These are phyloP conservation scores for Hansenula anomala DNA, from an alignment of 1,139 yeast species.

Conservation along the genomic window DNA sequence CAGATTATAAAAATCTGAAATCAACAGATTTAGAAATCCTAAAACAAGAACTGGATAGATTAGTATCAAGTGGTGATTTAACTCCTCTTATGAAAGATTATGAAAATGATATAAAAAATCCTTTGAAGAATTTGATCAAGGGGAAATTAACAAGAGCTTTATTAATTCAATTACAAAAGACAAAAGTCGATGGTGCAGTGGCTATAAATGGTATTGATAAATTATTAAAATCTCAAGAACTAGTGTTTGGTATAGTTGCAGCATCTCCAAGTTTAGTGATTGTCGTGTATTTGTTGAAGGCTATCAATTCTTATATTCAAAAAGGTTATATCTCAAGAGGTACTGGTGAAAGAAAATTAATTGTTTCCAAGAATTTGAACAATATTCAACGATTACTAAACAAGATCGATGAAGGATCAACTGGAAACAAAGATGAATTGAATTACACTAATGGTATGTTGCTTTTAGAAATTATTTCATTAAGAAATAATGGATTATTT, in stretches of 20 bases:
- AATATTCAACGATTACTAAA: slow-evolving; percentile 50
- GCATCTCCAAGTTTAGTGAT: slow-evolving; percentile 74
- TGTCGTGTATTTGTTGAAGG: slow-evolving; percentile 37
- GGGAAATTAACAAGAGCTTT: slow-evolving; percentile 77
- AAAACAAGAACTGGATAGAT: slow-evolving; percentile 26
- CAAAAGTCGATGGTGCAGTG: slow-evolving; percentile 90
- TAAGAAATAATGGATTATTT: slow-evolving; percentile 42
- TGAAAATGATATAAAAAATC: slow-evolving; percentile 69
- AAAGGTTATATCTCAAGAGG: slow-evolving; percentile 32
- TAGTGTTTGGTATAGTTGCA: slow-evolving; percentile 88
- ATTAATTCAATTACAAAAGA: slow-evolving; percentile 86
- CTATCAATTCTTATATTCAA: slow-evolving; percentile 22
- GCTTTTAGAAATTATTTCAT: slow-evolving; percentile 51
- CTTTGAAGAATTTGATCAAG: slow-evolving; percentile 53
- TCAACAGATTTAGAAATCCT: slow-evolving; percentile 15
- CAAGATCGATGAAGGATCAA: slow-evolving; percentile 17
- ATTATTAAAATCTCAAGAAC: slow-evolving; percentile 82
- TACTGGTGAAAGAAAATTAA: slow-evolving; percentile 21
- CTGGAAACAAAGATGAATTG: slow-evolving; percentile 12
- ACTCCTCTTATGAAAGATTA: slow-evolving; percentile 76
- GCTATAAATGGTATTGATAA: slow-evolving; percentile 91
- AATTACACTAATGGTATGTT: slow-evolving; percentile 41
- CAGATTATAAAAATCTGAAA: slow-evolving; percentile 22
- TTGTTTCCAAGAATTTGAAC: slow-evolving; percentile 50
- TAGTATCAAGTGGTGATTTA: slow-evolving; percentile 65